Base-by-base conservation (phyloP, 2,329 filamentous ascomycete genomes). In the Zopfia rhizophila region DNA sequence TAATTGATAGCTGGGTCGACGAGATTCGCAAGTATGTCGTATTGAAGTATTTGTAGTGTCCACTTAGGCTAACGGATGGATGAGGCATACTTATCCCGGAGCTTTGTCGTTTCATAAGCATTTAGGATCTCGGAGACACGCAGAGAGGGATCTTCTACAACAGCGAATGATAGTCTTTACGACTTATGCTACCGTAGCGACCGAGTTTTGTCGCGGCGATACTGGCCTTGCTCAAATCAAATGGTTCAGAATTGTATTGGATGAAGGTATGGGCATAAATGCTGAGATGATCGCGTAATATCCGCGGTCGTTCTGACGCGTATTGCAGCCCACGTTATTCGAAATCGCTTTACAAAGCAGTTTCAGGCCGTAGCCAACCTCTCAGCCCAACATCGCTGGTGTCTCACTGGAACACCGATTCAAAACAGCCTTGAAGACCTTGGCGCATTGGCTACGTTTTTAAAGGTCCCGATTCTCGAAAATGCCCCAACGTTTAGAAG, bases 361-460 rank as follows among this genome's bases (percentile, higher is more conserved):
- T 56, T 47, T 30, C 27, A 45, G 17, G 53, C 55, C 7, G 41
- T 56, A 10, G 16, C 24, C 23, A 18, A 13, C 3, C 35, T 60
- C 10, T 13, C 27, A 13, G 44, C 47, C 12, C 23, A 51, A n/a
- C 33, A 22, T 18, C 55, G 55, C 7, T 55, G 48, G 55, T 54
- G 50, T 36, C 33, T 57, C 3, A 58, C 56, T 12, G 52, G 55
- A 37, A 60, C 56, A 14, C 56, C 56, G 10, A 58, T 60, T 21
- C 56, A 60, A 35, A 60, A 77, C 37, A 60, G 58, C 0, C 56
- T 78, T 0, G 68, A 76, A 14, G 73, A 77, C 46, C 72, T 68
- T 17, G 73, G 69, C 0, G 58, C 73, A 0, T 54, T 78, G 0
- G 45, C 75, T 0, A 41, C 41, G 12, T 76, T 75, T 32, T 28